Evolutionary conservation across 192 early-diverging fungal species (phyloP), one percentile per base, ranked within the genome.

Genomic region (Podila epicladia): DNA sequence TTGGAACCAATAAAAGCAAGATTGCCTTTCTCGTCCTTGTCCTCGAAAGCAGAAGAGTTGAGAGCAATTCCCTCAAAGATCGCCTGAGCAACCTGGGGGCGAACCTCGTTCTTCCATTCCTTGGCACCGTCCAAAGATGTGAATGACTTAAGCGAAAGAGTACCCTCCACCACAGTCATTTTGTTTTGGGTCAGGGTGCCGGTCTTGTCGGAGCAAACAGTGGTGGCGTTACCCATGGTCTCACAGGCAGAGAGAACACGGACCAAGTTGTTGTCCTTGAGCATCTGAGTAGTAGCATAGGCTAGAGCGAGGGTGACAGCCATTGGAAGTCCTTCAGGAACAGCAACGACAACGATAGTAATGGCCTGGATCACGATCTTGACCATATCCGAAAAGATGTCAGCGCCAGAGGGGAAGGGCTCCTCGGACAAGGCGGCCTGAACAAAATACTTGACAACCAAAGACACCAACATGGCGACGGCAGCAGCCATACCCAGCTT

Each of bases 401-500:
- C 78, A 37, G 77, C 82, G n/a, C 50, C 64, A 37, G 88, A 73
- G 48, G 92, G 90, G 80, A 90, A 90, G 22, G 53, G 55, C 45
- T 91, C 82, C 17, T 87, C 76, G 22, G 83, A 83, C 26, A 92
- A 45, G 9, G 90, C 78, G 63, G 82, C 82, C 53, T 82, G 82
- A 51, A 92, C 84, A 69, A 92, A 86, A 76, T 89, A 90, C 80
- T 91, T 92, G 76, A 91, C 67, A 3, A 87, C 80, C 67, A 92
- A 82, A 13, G 88, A 88, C n/a, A 97, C 71, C 53, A 99, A 85
- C 90, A 99, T 94, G 48, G 92, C 68, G n/a, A 94, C 67, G 13
- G 97, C 93, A 68, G 91, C 92, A 65, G 87, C 89, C 79, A 94
- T 88, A 53, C 96, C 97, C 78, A 96, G 91, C 84, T 97, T 97